Conservation (phyloP, 2,329 filamentous ascomycete genomes). For the Septoria linicola region DNA sequence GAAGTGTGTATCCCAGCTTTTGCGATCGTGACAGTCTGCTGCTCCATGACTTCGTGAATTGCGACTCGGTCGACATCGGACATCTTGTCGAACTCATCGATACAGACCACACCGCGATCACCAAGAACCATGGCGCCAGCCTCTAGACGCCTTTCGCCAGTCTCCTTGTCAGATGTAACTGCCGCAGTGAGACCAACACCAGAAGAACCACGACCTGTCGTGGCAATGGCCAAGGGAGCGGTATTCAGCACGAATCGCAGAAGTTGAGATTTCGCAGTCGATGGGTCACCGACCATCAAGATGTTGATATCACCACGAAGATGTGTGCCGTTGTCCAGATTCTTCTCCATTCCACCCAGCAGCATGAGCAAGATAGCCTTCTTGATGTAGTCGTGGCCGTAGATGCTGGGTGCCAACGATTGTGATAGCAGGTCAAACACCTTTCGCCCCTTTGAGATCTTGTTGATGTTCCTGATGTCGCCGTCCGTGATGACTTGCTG, state of each 20-base stretch:
- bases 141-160: constrained; percentile 88
- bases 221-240: constrained; percentile 92
- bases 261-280: constrained; percentile 97
- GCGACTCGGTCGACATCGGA: constrained; percentile 96
- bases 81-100: constrained; percentile 99
- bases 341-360: constrained; percentile 95
- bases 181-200: constrained; percentile 97
- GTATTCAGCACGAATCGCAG: constrained; percentile 96
- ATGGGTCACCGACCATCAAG: constrained; percentile 97
- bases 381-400: constrained; percentile 95
- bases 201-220: constrained; percentile 89
- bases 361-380: constrained; percentile 96
- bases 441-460: constrained; percentile 89
- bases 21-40: constrained; percentile 97
- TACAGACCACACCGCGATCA: constrained; percentile 95
- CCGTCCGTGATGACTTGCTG: constrained; percentile 91
- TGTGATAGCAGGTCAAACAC: constrained; percentile 91
- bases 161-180: constrained; percentile 95
- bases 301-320: constrained; percentile 98
- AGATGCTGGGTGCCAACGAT: constrained; percentile 93
- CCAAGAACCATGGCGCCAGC: constrained; percentile 98
- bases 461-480: constrained; percentile 98
- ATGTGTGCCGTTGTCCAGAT: constrained; percentile 96
- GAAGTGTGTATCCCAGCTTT: constrained; percentile 98
- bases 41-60: constrained; percentile 99